Evolutionary conservation across 2,329 filamentous ascomycete genomes (phyloP).

Genomic region (Venturia carpophila): DNA sequence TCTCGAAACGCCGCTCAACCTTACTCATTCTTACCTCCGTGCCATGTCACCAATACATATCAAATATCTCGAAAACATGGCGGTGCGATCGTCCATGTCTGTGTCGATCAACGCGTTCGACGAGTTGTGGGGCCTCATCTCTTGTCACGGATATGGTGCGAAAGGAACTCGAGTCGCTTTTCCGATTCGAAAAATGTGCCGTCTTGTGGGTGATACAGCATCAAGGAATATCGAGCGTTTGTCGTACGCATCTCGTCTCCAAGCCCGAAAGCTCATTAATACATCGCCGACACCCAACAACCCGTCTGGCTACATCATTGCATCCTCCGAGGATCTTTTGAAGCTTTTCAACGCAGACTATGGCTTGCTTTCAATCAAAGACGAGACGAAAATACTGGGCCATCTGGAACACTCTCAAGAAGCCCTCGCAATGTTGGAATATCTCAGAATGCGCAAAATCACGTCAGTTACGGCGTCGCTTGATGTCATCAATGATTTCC

Average conservation of each 20-base stretch:
- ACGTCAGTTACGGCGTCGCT: conserved; percentile 71
- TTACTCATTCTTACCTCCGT: conserved; percentile 75
- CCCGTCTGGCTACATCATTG: conserved; percentile 82
- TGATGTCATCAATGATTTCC: conserved; percentile 68
- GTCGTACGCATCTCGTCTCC: conserved; percentile 75
- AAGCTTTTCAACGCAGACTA: conserved; percentile 83
- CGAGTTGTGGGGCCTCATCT: conserved; percentile 81
- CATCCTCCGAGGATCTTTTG: conserved; percentile 76
- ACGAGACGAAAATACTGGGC: conserved; percentile 83
- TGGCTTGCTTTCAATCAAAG: conserved; percentile 72
- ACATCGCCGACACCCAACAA: conserved; percentile 73
- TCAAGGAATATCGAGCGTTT: conserved; percentile 81
- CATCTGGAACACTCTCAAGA: conserved; percentile 70
- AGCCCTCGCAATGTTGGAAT: conserved; percentile 75
- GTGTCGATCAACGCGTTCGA: conserved; percentile 83
- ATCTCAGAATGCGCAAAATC: conserved; percentile 66
- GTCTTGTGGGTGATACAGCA: conserved; percentile 75
- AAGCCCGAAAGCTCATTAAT: conserved; percentile 82
- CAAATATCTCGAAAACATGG: conserved; percentile 84
- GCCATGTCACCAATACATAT: conserved; percentile 88
- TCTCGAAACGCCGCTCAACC: conserved; percentile 66
- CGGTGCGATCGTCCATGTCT: conserved; percentile 88
- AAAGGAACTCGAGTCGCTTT: conserved; percentile 86
- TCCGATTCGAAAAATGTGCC: conserved; percentile 86
- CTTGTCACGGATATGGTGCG: conserved; percentile 72